phyloP scores from a whole-genome alignment of 2,329 filamentous ascomycete genomes.

The Calonectria pauciramosa region DNA sequence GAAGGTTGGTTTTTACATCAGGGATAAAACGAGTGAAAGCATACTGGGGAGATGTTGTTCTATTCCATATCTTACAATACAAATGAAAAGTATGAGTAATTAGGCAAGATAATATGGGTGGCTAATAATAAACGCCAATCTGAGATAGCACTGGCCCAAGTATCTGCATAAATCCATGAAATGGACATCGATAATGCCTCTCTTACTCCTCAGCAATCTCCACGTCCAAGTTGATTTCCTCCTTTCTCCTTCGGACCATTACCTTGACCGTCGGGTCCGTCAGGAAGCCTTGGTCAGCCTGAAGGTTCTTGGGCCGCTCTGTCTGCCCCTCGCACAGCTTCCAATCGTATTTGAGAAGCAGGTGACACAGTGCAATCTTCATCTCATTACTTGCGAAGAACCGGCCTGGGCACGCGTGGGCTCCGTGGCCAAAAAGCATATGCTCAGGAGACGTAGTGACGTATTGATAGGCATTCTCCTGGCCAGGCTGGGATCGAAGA shows the following conservation, averaged over 20 bases:
- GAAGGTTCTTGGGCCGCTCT: background rate
- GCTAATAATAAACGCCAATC: background rate
- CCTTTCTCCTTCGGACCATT: background rate
- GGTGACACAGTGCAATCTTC: conserved; percentile 64
- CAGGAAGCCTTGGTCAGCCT: conserved; percentile 14
- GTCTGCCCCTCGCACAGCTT: conserved; percentile 46
- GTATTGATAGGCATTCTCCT: conserved; percentile 54
- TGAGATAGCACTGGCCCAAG: background rate
- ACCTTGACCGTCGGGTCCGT: background rate
- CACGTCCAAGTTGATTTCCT: conserved; percentile 6
- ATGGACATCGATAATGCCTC: accelerated
- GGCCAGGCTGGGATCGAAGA: conserved; percentile 51
- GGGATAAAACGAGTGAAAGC: too few species aligned
- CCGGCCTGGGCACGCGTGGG: conserved; percentile 65
- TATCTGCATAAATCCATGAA: background rate
- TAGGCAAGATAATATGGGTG: background rate
- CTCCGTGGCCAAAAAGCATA: conserved; percentile 67
- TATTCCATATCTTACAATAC: background rate
- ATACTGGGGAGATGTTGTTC: background rate
- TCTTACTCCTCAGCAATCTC: background rate
- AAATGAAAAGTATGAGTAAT: background rate
- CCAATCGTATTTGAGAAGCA: conserved; percentile 64
- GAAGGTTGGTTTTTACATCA: too few species aligned
- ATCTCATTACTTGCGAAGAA: conserved; percentile 67
- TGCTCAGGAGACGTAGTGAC: conserved; percentile 62